Conservation (phyloP, 306 rosid species). For the Citrullus mucosospermus region DNA sequence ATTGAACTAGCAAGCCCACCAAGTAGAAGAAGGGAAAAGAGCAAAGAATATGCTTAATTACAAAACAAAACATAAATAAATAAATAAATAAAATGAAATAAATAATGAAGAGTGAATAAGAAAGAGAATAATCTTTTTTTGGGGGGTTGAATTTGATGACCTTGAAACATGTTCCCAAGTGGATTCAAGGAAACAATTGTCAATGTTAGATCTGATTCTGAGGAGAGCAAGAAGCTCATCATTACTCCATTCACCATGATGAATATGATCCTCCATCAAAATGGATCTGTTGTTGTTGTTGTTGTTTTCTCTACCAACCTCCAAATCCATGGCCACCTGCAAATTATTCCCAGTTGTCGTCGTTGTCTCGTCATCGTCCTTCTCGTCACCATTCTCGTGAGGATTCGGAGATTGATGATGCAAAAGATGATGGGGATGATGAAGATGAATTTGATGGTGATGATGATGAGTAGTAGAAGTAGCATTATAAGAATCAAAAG, state of each 20-base stretch:
- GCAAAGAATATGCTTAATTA: not conserved
- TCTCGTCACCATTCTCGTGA: slow-evolving; percentile 5
- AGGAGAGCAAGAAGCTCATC: slow-evolving; percentile 63
- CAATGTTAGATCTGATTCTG: slow-evolving; percentile 73
- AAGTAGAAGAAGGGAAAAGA: not conserved
- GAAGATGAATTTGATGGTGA: slow-evolving; percentile 9
- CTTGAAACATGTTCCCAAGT: slow-evolving; percentile 88
- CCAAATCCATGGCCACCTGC: slow-evolving; percentile 15
- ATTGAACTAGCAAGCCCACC: not conserved
- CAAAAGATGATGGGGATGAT: slow-evolving; percentile 22
- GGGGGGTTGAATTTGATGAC: slow-evolving; percentile 20
- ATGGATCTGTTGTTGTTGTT: not conserved
- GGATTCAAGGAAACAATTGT: slow-evolving; percentile 61
- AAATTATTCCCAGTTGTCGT: slow-evolving; percentile 6
- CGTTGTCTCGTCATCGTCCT: slow-evolving; percentile 6
- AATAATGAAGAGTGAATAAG: not conserved
- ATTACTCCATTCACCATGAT: slow-evolving; percentile 40
- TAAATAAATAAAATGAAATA: too few species aligned
- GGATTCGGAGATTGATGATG: slow-evolving; percentile 17
- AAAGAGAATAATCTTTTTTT: too few species aligned
- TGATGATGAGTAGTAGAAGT: not conserved
- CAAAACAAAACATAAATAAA: not conserved
- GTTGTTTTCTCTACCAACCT: slow-evolving; percentile 4
- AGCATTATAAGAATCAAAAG: slow-evolving; percentile 23
- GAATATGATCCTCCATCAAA: not conserved